Base-by-base conservation (phyloP, 305 asterid species). In the Fraxinus sp. region DNA sequence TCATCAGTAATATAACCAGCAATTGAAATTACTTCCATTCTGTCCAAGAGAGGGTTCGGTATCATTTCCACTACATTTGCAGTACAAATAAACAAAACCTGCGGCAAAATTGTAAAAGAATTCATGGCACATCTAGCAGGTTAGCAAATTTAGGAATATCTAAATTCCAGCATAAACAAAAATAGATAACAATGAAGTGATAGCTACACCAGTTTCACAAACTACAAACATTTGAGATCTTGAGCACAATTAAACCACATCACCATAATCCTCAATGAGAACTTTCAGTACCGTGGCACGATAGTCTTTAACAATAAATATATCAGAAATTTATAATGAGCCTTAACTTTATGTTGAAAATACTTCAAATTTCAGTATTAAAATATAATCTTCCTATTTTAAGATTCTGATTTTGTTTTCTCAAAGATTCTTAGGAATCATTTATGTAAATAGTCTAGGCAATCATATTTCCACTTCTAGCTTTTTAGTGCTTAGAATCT, bases 1-100 rank as follows among this genome's bases (percentile, higher is more conserved):
- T 96, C 99, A 80, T 96, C 99, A 35, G 97, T 92, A 78, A 96
- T 96, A 83, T 96, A 96, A 83, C 99, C 99, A 41, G 98, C 99
- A 80, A 96, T 92, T 73, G 98, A 88, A 78, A 96, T 93, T 80
- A 96, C 95, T 88, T 96, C 99, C 99, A 96, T 96, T 89, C 99
- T 92, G 87, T 96, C 99, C 90, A 96, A 87, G 73, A 95, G 96
- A 57, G 99, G 99, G 87, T 86, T 91, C 43, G 99, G 98, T 89
- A 96, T 95, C 79, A 49, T 95, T 82, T 96, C 98, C 83, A 93
- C 85, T 37, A 96, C 98, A 92, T 96, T 96, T 57, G 98, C 98
- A 14, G 98, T 96, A 80, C 99, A 96, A 62, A 96, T 97, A 86
- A 96, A 96, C 86, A 95, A 91, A 85, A 96, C 99, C 99, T 96